phyloP scores from a whole-genome alignment of 208 protist genomes.

The Tritrichomonas musculus region DNA sequence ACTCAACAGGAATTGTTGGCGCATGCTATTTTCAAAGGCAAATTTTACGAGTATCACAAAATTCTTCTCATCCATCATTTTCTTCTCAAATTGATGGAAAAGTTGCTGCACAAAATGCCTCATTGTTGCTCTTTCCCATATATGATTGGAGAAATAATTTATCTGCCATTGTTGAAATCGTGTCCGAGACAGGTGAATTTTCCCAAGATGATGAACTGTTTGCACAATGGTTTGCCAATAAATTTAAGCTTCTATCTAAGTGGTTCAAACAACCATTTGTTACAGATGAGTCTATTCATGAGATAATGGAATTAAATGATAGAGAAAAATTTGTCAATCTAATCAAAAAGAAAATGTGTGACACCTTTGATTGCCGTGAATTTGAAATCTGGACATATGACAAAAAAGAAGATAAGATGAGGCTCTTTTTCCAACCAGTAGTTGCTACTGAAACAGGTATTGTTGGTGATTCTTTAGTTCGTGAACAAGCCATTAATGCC shows the following conservation, averaged over 20 bases:
- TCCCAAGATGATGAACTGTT: background rate
- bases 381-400: background rate
- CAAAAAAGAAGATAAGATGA: background rate
- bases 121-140: background rate
- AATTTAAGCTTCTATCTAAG: background rate
- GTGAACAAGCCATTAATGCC: background rate
- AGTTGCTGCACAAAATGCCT: background rate
- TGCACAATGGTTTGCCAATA: background rate
- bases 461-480: background rate
- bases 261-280: background rate
- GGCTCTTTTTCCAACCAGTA: background rate
- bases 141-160: background rate
- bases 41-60: background rate
- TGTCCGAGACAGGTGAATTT: background rate
- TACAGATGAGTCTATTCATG: background rate
- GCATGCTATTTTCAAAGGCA: background rate
- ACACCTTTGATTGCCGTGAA: background rate
- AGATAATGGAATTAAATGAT: background rate
- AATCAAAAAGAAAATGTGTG: background rate
- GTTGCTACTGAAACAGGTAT: background rate
- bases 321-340: background rate
- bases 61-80: background rate
- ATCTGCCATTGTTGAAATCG: background rate
- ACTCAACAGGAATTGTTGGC: background rate
- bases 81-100: background rate